Base-by-base conservation (phyloP, 495 filamentous ascomycete genomes). In the Geopyxis carbonaria region DNA sequence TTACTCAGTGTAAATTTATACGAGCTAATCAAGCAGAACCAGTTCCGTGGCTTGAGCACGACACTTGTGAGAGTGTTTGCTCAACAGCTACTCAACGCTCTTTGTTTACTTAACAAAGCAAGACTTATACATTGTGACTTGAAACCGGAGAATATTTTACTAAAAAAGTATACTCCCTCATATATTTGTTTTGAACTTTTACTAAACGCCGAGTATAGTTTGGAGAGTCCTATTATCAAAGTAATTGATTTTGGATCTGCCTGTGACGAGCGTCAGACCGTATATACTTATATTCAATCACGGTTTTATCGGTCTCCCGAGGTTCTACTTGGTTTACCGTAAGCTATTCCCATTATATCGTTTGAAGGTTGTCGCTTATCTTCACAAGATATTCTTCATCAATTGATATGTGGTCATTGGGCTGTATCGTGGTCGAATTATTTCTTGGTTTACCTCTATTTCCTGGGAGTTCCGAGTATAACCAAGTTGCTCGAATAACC, bases 161-260 rank as follows among this genome's bases (percentile, higher is more conserved):
- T 99, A 25, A 99, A 99, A 58, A 99, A 99, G 76, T 80, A 42
- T 51, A 28, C 27, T 19, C 10, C 25, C 4, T 4, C 24, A 18
- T 15, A 31, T 28, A 22, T 32, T 38, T 14, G 20, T 19, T 35
- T 20, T 22, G 25, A 4, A 15, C 31, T 18, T 9, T 18, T 34
- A 18, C 24, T 10, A 29, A 25, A 47, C 33, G 35, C 45, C 27
- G 27, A 14, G 42, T 18, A 14, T 47, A 80, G 76, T 58, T 73
- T 99, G 40, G 91, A 99, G 61, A 94, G 87, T 50, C 91, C 91
- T 2, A 95, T 99, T 40, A 99, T 99, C 72, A 99, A 99, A 58
- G 93, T 99, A 53, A 99, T 99, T 52, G 91, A 99, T 64, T 99
- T 99, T 51, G 91, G 91, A 18, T 99, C 91, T 23, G 91, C 91